Base-by-base conservation (phyloP, 495 filamentous ascomycete genomes). In the Filosporella fistucella region DNA sequence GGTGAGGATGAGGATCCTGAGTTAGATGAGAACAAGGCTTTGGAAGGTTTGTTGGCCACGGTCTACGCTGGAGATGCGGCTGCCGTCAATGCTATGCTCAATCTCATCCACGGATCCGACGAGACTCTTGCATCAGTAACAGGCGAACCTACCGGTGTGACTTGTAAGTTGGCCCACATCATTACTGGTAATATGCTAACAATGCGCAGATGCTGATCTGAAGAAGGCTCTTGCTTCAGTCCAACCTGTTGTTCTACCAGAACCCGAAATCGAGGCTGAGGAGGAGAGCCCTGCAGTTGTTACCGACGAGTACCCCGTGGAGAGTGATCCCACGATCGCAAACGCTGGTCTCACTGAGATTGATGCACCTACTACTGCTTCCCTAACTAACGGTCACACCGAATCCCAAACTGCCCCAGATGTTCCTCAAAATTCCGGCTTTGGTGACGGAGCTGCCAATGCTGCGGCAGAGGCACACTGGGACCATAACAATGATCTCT, bases 21-120 rank as follows among this genome's bases (percentile, higher is more conserved):
- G 2, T 45, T 68, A 0, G 82, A 86, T 26, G 88, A 96, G 66
- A 87, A 78, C 58, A 79, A 79, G 65, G 93, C 90, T 34, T 85
- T 97, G 49, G 94, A 99, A 66, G 89, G 87, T 42, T 84, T 93
- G 22, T 74, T 99, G 33, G 81, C 91, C 42, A 74, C 87, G 57
- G 84, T 97, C 30, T 99, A 99, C 64, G 84, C 81, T 17, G 94
- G 94, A 24, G 85, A 89, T 54, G 76, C 85, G 39, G 75, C 77
- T 55, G 91, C 90, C 14, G 88, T 99, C 13, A 70, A 76, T 28
- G 78, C 87, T 11, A 91, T 95, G 72, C 62, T 89, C 54, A 95
- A 88, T 67, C 70, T 99, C 30, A 85, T 95, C 45, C 72, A 88
- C 36, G 93, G 91, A 21, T 77, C 76, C 20, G 80, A 87, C 26